Base-by-base conservation (phyloP, 176 grass and related monocot genomes). In the Guadua angustifolia region DNA sequence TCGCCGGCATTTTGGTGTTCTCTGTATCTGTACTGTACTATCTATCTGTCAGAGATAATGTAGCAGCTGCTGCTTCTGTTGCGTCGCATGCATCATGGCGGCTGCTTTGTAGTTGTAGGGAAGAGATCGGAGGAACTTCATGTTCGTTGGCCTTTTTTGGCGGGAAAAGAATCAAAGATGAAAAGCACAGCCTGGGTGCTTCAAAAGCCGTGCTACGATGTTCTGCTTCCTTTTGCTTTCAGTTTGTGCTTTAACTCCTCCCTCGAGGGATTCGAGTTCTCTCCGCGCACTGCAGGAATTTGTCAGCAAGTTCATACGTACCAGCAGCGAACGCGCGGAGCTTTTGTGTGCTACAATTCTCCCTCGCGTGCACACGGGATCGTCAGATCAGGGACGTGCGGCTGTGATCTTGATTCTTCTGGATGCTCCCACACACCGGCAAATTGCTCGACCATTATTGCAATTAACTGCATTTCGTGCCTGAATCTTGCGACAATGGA, bases 161-260 rank as follows among this genome's bases (percentile, higher is more conserved):
- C 71, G 85, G 81, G 83, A 86, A 89, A 92, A 75, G 69, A 80
- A 89, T 84, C 87, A 21, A 84, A 79, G 74, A 72, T 2, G 47
- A 13, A 75, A 68, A 66, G 70, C 21, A 69, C 46, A 40, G 64
- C 55, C 65, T 19, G 44, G 44, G 45, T 47, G 89, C 81, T 29
- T 80, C 46, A 67, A 81, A 89, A 66, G 66, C 38, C 72, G 83
- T 60, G 88, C 56, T 19, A 6, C 2, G 19, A 18, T 29, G n/a
- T 42, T n/a, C 1, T 18, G 11, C 16, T 22, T 12, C 16, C 25
- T 82, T 86, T 86, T 56, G 69, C 71, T 88, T 91, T 88, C 13
- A 15, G 61, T 82, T 75, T 79, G 65, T 68, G 26, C 73, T 79
- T 82, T 78, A 14, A 45, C 22, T 69, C 32, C 24, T n/a, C 52